phyloP scores from a whole-genome alignment of 1,139 yeast genomes.

The Pichia sp. region DNA sequence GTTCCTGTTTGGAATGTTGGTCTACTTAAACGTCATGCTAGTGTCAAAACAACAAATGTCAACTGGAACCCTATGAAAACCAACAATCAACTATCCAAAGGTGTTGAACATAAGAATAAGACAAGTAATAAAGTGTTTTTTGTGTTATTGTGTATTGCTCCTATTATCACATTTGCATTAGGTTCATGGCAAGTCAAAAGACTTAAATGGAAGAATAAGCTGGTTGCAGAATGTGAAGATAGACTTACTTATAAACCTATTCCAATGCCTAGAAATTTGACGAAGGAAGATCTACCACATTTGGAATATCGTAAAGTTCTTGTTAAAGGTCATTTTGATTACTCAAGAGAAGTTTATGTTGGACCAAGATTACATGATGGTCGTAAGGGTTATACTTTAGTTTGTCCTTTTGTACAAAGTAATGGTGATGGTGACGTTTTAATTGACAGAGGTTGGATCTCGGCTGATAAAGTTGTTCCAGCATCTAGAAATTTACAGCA shows the following conservation, averaged over 20 bases:
- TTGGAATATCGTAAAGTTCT: slow-evolving; percentile 77
- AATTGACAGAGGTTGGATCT: slow-evolving; percentile 90
- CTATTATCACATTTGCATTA: slow-evolving; percentile 71
- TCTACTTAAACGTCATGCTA: slow-evolving; percentile 17
- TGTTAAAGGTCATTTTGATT: slow-evolving; percentile 70
- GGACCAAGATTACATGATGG: slow-evolving; percentile 85
- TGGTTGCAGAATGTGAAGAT: slow-evolving; percentile 78
- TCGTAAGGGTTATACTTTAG: slow-evolving; percentile 65
- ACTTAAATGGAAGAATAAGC: slow-evolving; percentile 78
- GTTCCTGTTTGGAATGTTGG: no score
- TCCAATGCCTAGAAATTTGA: slow-evolving; percentile 54
- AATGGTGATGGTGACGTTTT: slow-evolving; percentile 68
- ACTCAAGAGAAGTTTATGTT: slow-evolving; percentile 80
- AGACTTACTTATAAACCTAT: slow-evolving; percentile 66
- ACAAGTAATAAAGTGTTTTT: slow-evolving; percentile 38
- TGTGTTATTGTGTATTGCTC: slow-evolving; percentile 71
- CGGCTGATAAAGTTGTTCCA: slow-evolving; percentile 65
- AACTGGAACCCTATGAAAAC: slow-evolving; percentile 80
- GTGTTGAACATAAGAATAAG: slow-evolving; percentile 30
- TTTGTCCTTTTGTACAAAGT: slow-evolving; percentile 73
- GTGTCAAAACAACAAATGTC: slow-evolving; percentile 59
- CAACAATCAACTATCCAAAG: slow-evolving; percentile 28
- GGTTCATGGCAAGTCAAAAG: slow-evolving; percentile 94
- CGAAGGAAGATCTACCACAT: slow-evolving; percentile 48
- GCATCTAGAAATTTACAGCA: slow-evolving; percentile 51